Evolutionary conservation across 768 basidiomycete species (phyloP), one percentile per base, ranked within the genome.

Genomic region (Kwoniella newhampshirensis): DNA sequence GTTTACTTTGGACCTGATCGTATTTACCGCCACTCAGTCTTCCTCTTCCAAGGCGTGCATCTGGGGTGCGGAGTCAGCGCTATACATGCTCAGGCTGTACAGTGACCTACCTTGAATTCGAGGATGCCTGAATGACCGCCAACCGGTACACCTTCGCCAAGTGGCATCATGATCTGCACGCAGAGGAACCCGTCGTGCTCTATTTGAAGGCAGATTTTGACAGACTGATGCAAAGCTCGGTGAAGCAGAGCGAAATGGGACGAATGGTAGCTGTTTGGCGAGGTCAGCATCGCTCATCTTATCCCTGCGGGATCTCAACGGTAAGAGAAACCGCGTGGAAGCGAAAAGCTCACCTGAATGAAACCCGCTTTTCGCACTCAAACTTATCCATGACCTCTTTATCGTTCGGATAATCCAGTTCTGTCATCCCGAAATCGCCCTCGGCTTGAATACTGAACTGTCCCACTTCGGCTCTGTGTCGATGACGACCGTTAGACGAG

Each of bases 391-490:
- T 81, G 0, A 98, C 88, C 47, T 96, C 91, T 45, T 83, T 82
- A 68, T 94, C 91, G 66, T 89, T 91, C 2, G 91, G 91, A 61
- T 93, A 98, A 77, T 99, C 93, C 86, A 97, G 89, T 91, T 94
- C 89, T 1, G 89, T 88, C 60, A 82, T 87, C 4, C 91, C 93
- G 74, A 89, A 89, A 27, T 85, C 83, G 4, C 92, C 91, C 5
- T 81, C 82, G 0, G 88, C 89, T 54, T 86, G 85, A 46, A 97
- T 86, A 20, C 88, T 83, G 36, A 97, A 83, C 70, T 87, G 84
- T 0, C 73, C 74, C 86, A 86, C 69, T 81, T 83, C 51, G 13
- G 59, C 61, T 41, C 53, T 63, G 17, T 81, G 59, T 7, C 12
- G 21, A 26, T 60, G 32, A 13, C 67, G 57, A 2, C 54, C 40